Evolutionary conservation across 192 early-diverging fungal species (phyloP), one percentile per base, ranked within the genome.

Genomic region (Oehlia diaphana): DNA sequence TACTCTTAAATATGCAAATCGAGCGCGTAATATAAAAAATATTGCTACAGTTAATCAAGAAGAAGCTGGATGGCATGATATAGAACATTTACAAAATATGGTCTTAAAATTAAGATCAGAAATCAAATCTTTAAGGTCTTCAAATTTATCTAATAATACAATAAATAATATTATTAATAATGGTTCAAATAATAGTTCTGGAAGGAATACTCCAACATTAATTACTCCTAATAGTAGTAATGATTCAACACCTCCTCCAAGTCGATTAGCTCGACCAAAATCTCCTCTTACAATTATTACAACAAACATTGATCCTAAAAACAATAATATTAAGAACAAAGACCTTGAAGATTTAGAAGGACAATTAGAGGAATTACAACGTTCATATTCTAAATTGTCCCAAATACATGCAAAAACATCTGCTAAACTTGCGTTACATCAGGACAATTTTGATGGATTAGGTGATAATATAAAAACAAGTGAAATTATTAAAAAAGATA

Each of bases 11-110:
- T 99, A 98, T 81, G 98, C 98, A 3, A 95, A 96, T 72, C 90
- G 98, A 19, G 97, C 97, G 3, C 89, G 98, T 77, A 97, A 97
- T 79, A 99, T 99, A 86, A 92, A 93, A 80, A 99, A 99, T 85
- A 88, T 89, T 62, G 92, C 92, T 35, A 90, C 90, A 44, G 90
- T 97, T 78, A 97, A 93, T 75, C 91, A 93, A 72, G 91, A 94
- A 68, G 85, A 88, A 77, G 72, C 87, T 50, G 88, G 87, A 39
- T 91, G 92, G 79, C 87, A 91, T 63, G 89, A 89, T 80, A 71
- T 91, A 21, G 92, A 93, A 71, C 82, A 91, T 72, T 83, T 95
- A 76, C 90, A 92, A 53, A 81, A 85, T 13, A 82, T 90, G 77
- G 90, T 95, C 31, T 83, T 84, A 47, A 89, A 90, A 65, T 87